phyloP scores from a whole-genome alignment of 108 stramenopile species.

The Cylindrotheca closterium region DNA sequence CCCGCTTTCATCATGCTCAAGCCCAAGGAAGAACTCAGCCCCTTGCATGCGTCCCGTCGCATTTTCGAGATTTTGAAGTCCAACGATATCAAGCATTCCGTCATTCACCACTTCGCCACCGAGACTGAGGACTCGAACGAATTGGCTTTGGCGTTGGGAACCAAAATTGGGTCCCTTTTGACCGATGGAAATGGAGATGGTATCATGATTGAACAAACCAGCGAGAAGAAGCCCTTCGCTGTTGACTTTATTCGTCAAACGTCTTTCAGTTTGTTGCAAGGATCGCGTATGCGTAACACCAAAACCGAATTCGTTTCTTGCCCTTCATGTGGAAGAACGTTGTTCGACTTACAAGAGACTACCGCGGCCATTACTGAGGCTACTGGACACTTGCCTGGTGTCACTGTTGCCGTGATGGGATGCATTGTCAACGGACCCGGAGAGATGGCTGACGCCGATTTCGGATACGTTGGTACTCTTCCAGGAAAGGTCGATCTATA shows the following conservation, averaged over 20 bases:
- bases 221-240: constrained; percentile 60
- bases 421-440: constrained; percentile 98
- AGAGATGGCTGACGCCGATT: constrained; percentile 98
- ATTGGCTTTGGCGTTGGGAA: constrained; percentile 84
- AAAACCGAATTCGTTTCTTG: constrained; percentile 99
- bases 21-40: constrained; percentile 62
- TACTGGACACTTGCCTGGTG: constrained; percentile 96
- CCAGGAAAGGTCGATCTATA: constrained; percentile 97
- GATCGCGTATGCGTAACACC: constrained; percentile 94
- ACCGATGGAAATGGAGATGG: constrained; percentile 95
- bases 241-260: constrained; percentile 83
- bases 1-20: constrained; percentile 73
- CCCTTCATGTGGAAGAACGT: constrained; percentile 96
- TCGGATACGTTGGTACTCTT: constrained; percentile 95
- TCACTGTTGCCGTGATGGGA: constrained; percentile 97
- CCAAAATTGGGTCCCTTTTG: constrained; percentile 79
- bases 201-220: constrained; percentile 81
- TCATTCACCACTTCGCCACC: constrained; percentile 87
- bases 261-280: constrained; percentile 90
- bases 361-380: constrained; percentile 88
- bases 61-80: constrained; percentile 88
- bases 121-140: constrained; percentile 74
- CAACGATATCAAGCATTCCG: constrained; percentile 66
- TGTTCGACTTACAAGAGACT: constrained; percentile 96
- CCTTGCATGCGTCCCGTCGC: constrained; percentile 89